phyloP scores from a whole-genome alignment of 2,329 filamentous ascomycete genomes.

The Phoma sp. region DNA sequence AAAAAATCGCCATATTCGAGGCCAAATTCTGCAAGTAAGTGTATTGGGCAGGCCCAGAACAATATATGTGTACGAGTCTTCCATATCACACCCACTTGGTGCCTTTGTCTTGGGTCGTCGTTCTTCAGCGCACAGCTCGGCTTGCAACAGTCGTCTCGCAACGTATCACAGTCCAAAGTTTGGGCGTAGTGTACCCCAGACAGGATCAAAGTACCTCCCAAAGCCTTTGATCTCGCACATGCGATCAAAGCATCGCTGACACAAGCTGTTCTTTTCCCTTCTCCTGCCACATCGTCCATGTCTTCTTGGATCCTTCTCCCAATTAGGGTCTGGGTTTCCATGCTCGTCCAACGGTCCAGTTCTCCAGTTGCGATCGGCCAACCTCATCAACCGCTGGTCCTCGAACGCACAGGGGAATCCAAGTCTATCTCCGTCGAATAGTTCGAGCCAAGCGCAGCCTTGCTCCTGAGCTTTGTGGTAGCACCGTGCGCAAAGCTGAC shows the following conservation, averaged over 20 bases:
- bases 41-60: background rate
- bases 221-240: conserved; percentile 35
- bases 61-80: background rate
- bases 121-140: background rate
- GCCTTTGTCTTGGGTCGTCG: background rate
- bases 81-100: background rate
- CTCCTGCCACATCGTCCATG: conserved; percentile 29
- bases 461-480: conserved; percentile 28
- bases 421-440: conserved; percentile 31
- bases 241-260: conserved; percentile 31
- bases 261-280: conserved; percentile 26
- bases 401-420: conserved; percentile 34
- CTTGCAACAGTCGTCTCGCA: background rate
- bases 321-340: conserved; percentile 25
- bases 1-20: background rate
- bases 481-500: conserved; percentile 33
- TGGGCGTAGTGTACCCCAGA: conserved; percentile 26
- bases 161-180: conserved; percentile 12
- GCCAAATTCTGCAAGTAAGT: too few relatives aligned
- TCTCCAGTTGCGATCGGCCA: conserved; percentile 28
- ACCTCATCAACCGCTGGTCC: conserved; percentile 21
- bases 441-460: conserved; percentile 24
- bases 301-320: conserved; percentile 32
- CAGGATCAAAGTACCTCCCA: conserved; percentile 29
- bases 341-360: conserved; percentile 26